Evolutionary conservation across 169 alveolate genomes (phyloP), one percentile per base, ranked within the genome.

Genomic region (Ichthyophthirius multifiliis): DNA sequence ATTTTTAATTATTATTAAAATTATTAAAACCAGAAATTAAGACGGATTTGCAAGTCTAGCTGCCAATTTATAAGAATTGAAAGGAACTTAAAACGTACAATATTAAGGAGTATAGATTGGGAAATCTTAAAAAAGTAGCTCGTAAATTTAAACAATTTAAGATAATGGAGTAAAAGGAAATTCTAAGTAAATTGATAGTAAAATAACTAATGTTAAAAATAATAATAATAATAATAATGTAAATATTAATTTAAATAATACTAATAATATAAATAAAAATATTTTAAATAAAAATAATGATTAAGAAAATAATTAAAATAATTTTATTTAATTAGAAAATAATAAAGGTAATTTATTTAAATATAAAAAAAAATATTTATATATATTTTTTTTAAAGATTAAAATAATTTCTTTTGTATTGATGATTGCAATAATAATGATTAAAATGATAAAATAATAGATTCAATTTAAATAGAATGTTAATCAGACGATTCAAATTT

Each of bases 321-420:
- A 55, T 55, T 27, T 27, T 27, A 55, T 27, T 34, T 27, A 27
- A 55, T 55, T 34, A 39, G 31, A 55, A 34, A 55, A 55, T 55
- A 55, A 55, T 27, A 55, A 55, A 55, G 31, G 43, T 55, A 27
- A 55, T 34, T 27, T 27, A 55, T 39, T 27, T 55, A 34, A 55
- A 39, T 55, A 55, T n/a, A n/a, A n/a, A n/a, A n/a, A n/a, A n/a
- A n/a, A n/a, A n/a, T n/a, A n/a, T n/a, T n/a, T n/a, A n/a, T n/a
- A n/a, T n/a, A n/a, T n/a, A n/a, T n/a, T n/a, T n/a, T n/a, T n/a
- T n/a, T n/a, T n/a, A n/a, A n/a, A n/a, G n/a, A n/a, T n/a, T 55
- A 55, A 55, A 55, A 55, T 39, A 55, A 55, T 39, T 55, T 55
- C 71, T 55, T 55, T 27, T 27, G 71, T 23, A 55, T 55, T 27